These are phyloP conservation scores for Scedosporium boydii DNA, from an alignment of 2,329 filamentous ascomycete species.

Conservation along the genomic window DNA sequence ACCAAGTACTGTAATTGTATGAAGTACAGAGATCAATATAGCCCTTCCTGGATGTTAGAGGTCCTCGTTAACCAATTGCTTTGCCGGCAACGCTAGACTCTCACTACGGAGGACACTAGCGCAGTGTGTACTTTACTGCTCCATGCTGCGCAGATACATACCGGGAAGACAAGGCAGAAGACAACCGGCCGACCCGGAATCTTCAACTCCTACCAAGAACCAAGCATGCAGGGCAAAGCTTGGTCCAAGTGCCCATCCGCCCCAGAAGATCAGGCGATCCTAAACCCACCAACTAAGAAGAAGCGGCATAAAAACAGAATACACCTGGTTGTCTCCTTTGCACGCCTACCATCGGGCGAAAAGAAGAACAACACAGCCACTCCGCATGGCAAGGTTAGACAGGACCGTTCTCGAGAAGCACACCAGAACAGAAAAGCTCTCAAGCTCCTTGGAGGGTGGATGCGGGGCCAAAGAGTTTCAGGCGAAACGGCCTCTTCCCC, in stretches of 20 bases:
- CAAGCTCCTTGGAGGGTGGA: not conserved
- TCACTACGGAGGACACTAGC: too few relatives aligned
- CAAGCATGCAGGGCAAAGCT: constrained; percentile 15
- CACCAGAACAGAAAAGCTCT: not conserved
- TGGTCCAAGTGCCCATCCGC: not conserved
- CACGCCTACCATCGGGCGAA: not conserved
- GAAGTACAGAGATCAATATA: too few relatives aligned
- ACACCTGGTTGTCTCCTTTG: not conserved
- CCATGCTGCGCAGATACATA: too few relatives aligned
- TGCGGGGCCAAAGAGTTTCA: not conserved
- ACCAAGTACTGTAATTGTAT: too few relatives aligned
- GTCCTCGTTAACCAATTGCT: too few relatives aligned
- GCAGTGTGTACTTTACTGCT: too few relatives aligned
- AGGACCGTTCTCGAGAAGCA: not conserved
- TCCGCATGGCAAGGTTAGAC: too few relatives aligned
- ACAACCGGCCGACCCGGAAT: too few relatives aligned
- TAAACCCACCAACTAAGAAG: not conserved
- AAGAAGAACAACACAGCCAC: not conserved
- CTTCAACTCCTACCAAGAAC: constrained; percentile 5
- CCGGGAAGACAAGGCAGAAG: too few relatives aligned
- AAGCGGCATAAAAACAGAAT: not conserved
- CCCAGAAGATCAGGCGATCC: constrained; percentile 4
- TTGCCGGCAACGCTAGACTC: too few relatives aligned
- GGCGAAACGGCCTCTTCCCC: not conserved
- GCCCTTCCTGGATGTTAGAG: too few relatives aligned